phyloP scores from a whole-genome alignment of 2,329 filamentous ascomycete genomes.

The Colletotrichum higginsianum region DNA sequence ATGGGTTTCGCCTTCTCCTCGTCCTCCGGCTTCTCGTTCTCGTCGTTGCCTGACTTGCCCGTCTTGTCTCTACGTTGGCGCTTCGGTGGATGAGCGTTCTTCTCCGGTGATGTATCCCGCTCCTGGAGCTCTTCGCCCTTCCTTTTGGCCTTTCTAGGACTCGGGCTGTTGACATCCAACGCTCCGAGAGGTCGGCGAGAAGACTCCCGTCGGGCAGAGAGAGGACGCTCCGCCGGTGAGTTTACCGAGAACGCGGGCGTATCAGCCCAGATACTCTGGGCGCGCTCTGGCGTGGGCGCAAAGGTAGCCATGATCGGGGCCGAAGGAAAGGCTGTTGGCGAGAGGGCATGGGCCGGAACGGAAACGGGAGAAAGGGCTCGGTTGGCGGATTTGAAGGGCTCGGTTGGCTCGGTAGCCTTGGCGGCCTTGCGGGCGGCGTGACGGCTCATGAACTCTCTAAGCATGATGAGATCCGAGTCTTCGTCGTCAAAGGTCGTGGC shows the following conservation, averaged over 20 bases:
- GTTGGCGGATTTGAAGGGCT: slow-evolving; percentile 22
- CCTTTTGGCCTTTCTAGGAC: slow-evolving; percentile 54
- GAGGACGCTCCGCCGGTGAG: slow-evolving; percentile 16
- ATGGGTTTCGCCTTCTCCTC: neutral
- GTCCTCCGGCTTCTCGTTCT: slow-evolving; percentile 17
- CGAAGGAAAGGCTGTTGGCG: neutral
- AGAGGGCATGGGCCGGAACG: neutral
- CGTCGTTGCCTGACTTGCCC: slow-evolving; percentile 31
- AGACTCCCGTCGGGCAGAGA: neutral
- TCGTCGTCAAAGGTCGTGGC: slow-evolving; percentile 13
- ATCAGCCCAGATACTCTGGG: slow-evolving; percentile 25
- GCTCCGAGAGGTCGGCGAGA: slow-evolving; percentile 50
- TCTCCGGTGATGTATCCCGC: slow-evolving; percentile 38
- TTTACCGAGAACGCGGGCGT: slow-evolving; percentile 12
- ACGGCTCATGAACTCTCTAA: slow-evolving; percentile 32
- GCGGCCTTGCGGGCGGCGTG: slow-evolving; percentile 51
- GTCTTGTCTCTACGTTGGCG: slow-evolving; percentile 46
- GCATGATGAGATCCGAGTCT: slow-evolving; percentile 25
- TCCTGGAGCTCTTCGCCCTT: slow-evolving; percentile 49
- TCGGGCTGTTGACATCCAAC: slow-evolving; percentile 57
- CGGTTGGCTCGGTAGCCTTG: slow-evolving; percentile 48
- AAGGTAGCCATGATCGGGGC: slow-evolving; percentile 14
- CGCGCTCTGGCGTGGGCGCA: slow-evolving; percentile 29
- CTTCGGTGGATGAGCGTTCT: slow-evolving; percentile 30
- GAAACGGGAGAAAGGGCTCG: neutral